Base-by-base conservation (phyloP, 208 protist species). In the Crithidia thermophila region DNA sequence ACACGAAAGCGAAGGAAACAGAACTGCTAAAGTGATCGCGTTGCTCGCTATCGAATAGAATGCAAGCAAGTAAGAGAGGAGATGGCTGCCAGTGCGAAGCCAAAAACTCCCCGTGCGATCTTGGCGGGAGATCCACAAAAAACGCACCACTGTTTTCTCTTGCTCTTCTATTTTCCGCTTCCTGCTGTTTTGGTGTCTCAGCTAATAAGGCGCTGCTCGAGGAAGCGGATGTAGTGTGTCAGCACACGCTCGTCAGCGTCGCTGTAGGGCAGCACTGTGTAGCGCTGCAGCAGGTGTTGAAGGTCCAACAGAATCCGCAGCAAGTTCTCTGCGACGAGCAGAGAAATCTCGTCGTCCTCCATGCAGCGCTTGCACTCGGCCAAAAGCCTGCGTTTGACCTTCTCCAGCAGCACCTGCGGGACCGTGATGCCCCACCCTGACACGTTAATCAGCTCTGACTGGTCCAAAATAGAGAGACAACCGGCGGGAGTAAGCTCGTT, bases 371-470 rank as follows among this genome's bases (percentile, higher is more conserved):
- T 52, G 43, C 68, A 67, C 53, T 75, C 68, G 1, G 34, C 42
- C 49, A 88, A 72, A 5, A 73, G 18, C 27, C 61, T 75, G 25
- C 75, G 77, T 33, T 83, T 85, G n/a, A 93, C 40, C 47, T 72
- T 74, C 23, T 88, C 81, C 0, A 79, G 43, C 9, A 93, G 67
- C 45, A 75, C 56, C 55, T 50, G 61, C 9, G 83, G 79, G 9
- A 68, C 59, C 30, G 77, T 65, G 21, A 82, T 72, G 25, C 76
- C 75, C 66, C 74, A 72, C 7, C 67, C 30, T 11, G 83, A 88
- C 46, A 84, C n/a, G 27, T 78, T 79, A 20, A 93, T 77, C 39
- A 79, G 23, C 56, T 93, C 87, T 16, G 80, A 53, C 50, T 76
- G 67, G 28, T 87, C 84, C 18, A 93, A 55, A n/a, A 83, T 47